A percentile compares a stretch with the other conserved stretches of the same genome.
phyloP scores from a whole-genome alignment of 2,329 filamentous ascomycete genomes.

The Arachnomyces sp. region DNA sequence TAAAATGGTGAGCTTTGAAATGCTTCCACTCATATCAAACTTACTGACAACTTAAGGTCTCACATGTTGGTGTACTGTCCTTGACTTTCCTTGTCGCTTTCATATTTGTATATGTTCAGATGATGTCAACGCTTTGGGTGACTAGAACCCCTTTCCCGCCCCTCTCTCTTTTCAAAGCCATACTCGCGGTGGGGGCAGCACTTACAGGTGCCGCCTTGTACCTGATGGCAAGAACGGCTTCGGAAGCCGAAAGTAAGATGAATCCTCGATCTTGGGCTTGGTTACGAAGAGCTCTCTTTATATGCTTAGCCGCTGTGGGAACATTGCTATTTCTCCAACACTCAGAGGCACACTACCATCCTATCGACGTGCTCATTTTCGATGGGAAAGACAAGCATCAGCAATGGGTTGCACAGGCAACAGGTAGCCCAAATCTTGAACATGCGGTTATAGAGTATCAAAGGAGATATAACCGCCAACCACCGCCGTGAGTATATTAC shows the following conservation, averaged over 20 bases:
- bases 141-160: slow-evolving; percentile 25
- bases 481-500: slow-evolving; percentile 41
- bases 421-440: slow-evolving; percentile 38
- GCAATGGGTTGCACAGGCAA: slow-evolving; percentile 41
- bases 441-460: slow-evolving; percentile 46
- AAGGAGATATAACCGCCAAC: slow-evolving; percentile 44
- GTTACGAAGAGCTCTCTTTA: slow-evolving; percentile 30
- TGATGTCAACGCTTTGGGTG: slow-evolving; percentile 24
- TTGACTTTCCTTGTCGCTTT: slow-evolving; percentile 30
- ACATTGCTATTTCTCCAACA: slow-evolving; percentile 34
- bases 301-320: slow-evolving; percentile 36
- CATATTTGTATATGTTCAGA: slow-evolving; percentile 27
- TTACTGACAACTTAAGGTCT: slow-evolving; percentile 26
- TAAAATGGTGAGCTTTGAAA: slow-evolving; percentile 30
- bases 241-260: slow-evolving; percentile 23
- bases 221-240: slow-evolving; percentile 18
- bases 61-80: slow-evolving; percentile 31
- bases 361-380: slow-evolving; percentile 48
- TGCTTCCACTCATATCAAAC: not conserved
- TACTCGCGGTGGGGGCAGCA: slow-evolving; percentile 25
- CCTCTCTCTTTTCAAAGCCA: slow-evolving; percentile 20
- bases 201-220: slow-evolving; percentile 23
- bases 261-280: slow-evolving; percentile 21
- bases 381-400: slow-evolving; percentile 41
- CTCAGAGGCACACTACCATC: slow-evolving; percentile 39